Conservation (phyloP, 257 asterid species). For the Pogostemon cablin region DNA sequence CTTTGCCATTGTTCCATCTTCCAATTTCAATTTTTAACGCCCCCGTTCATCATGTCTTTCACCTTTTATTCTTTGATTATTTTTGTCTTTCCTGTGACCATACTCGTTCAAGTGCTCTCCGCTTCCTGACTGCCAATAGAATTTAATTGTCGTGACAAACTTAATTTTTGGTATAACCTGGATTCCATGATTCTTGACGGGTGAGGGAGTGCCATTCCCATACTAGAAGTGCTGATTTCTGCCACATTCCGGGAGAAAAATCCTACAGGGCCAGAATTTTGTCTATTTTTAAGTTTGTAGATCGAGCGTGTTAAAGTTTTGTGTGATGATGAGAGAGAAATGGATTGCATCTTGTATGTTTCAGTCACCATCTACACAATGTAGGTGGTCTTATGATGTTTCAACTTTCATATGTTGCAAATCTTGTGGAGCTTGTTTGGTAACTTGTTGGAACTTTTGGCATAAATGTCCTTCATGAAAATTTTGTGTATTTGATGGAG, state of each 20-base stretch:
- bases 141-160: neutral
- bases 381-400: neutral
- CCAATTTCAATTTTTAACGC: neutral
- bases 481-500: too few species aligned
- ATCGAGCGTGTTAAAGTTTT: neutral
- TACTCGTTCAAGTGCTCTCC: neutral
- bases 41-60: neutral
- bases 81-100: neutral
- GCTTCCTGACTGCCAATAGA: neutral
- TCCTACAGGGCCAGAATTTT: neutral
- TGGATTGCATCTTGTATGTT: neutral
- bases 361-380: neutral
- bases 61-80: neutral
- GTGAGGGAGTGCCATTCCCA: neutral
- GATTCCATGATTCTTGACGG: neutral
- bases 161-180: neutral
- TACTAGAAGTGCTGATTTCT: neutral
- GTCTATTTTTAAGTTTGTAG: neutral
- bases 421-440: neutral
- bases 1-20: neutral
- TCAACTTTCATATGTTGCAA: neutral
- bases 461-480: too few species aligned
- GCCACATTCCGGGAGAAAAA: neutral
- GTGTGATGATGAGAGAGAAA: neutral
- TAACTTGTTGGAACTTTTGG: too few species aligned